Conservation (phyloP, 2,329 filamentous ascomycete genomes). For the Aspergillus tanneri region DNA sequence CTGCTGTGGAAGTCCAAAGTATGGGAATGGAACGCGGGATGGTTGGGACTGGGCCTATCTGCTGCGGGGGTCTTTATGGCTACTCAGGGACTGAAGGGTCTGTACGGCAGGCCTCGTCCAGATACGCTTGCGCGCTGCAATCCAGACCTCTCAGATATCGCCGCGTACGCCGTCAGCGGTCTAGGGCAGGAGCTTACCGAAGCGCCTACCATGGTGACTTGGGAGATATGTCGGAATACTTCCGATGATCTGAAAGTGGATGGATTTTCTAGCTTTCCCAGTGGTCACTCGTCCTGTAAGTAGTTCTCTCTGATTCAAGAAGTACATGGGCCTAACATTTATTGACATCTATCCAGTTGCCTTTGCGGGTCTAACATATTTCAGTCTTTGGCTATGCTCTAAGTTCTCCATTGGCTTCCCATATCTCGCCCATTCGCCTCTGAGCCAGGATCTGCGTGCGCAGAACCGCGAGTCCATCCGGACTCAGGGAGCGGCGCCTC, state of each 20-base stretch:
- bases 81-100: conserved; percentile 79
- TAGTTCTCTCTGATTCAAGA: conserved; percentile 7
- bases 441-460: conserved; percentile 23
- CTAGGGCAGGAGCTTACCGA: conserved; percentile 52
- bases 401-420: conserved; percentile 51
- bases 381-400: conserved; percentile 79
- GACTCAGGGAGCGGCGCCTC: conserved; percentile 76
- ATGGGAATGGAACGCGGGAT: conserved; percentile 86
- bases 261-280: conserved; percentile 82
- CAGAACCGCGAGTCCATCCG: conserved; percentile 53
- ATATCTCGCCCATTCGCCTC: conserved; percentile 34
- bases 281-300: conserved; percentile 69
- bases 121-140: conserved; percentile 69
- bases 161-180: conserved; percentile 63
- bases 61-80: conserved; percentile 73
- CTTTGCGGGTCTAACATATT: conserved; percentile 78
- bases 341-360: conserved; percentile 50
- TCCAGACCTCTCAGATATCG: conserved; percentile 67
- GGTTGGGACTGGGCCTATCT: conserved; percentile 75
- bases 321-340: not conserved
- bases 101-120: conserved; percentile 65
- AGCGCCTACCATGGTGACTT: conserved; percentile 69
- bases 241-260: conserved; percentile 64
- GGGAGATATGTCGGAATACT: conserved; percentile 68
- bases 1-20: conserved; percentile 77